phyloP scores from a whole-genome alignment of 139 green algal species.

The Picochlorum sp. region DNA sequence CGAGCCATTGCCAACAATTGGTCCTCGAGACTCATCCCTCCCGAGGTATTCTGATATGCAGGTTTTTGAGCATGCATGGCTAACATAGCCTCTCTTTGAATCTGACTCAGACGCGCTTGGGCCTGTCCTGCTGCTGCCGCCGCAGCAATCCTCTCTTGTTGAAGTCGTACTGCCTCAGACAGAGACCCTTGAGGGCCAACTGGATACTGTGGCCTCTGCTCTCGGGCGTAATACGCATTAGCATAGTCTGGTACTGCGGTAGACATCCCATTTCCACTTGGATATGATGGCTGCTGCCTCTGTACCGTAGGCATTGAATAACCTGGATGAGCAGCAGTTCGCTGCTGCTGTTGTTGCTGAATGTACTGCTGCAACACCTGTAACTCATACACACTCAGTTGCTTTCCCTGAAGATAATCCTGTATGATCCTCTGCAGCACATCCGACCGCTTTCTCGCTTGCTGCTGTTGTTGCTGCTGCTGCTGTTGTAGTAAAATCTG shows the following conservation, averaged over 20 bases:
- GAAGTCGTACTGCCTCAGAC: background rate
- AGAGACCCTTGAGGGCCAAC: too few species aligned
- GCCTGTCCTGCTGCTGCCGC: background rate
- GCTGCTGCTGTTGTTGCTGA: background rate
- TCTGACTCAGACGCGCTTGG: constrained; percentile 5
- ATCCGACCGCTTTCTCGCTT: background rate
- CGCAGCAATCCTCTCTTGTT: background rate
- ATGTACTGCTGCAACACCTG: background rate
- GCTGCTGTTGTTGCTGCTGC: constrained; percentile 14
- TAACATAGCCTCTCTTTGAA: constrained; percentile 33
- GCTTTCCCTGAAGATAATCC: constrained; percentile 1
- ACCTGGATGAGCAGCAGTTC: too few species aligned
- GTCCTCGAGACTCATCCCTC: background rate
- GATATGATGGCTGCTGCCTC: too few species aligned
- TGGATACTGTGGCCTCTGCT: too few species aligned
- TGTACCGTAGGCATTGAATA: too few species aligned
- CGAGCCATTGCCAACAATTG: background rate
- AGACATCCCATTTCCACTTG: too few species aligned
- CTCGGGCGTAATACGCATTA: too few species aligned
- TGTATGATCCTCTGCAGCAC: constrained; percentile 12
- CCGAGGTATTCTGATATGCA: background rate
- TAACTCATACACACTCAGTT: background rate
- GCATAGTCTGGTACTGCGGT: too few species aligned
- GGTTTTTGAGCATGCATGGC: constrained; percentile 22
- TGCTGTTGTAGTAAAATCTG: constrained; percentile 16